Evolutionary conservation across 2,329 filamentous ascomycete species (phyloP).

Genomic region (Fusarium sp.): DNA sequence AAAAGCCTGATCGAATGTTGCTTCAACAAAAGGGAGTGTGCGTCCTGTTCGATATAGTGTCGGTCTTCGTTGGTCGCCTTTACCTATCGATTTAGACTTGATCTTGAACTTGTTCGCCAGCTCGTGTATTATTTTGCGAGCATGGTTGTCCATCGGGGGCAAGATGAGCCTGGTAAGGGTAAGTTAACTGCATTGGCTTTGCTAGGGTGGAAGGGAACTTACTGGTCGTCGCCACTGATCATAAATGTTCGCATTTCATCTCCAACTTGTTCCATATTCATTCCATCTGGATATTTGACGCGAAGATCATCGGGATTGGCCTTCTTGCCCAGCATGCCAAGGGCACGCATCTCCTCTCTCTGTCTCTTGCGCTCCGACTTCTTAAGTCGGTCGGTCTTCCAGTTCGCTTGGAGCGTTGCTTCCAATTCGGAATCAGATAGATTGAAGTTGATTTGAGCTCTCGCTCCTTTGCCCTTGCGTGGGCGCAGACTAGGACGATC

Average conservation of each 20-base stretch:
- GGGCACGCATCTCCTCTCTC: conserved; percentile 74
- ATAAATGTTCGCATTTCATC: conserved; percentile 81
- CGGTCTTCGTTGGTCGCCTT: conserved; percentile 78
- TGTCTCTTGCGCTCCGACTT: conserved; percentile 78
- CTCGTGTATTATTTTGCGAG: conserved; percentile 83
- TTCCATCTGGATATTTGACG: conserved; percentile 78
- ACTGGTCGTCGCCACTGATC: conserved; percentile 71
- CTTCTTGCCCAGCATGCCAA: conserved; percentile 73
- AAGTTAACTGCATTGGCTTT: conserved; percentile 15
- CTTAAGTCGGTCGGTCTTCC: conserved; percentile 75
- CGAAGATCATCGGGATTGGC: conserved; percentile 69
- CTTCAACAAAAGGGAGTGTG: conserved; percentile 71
- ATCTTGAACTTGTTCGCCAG: conserved; percentile 80
- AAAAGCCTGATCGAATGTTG: conserved; percentile 60
- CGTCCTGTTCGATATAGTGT: conserved; percentile 79
- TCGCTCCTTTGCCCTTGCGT: conserved; percentile 72
- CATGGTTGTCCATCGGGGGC: conserved; percentile 84
- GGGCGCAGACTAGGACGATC: conserved; percentile 73
- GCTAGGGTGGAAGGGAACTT: conserved; percentile 44
- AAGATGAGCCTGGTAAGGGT: conserved; percentile 69
- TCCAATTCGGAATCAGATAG: conserved; percentile 76
- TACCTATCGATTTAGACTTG: conserved; percentile 85
- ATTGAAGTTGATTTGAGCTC: conserved; percentile 63
- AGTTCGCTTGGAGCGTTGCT: conserved; percentile 67
- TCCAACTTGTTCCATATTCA: conserved; percentile 76